Evolutionary conservation across 305 asterid genomes (phyloP), one percentile per base, ranked within the genome.

Genomic region (Vinca major): DNA sequence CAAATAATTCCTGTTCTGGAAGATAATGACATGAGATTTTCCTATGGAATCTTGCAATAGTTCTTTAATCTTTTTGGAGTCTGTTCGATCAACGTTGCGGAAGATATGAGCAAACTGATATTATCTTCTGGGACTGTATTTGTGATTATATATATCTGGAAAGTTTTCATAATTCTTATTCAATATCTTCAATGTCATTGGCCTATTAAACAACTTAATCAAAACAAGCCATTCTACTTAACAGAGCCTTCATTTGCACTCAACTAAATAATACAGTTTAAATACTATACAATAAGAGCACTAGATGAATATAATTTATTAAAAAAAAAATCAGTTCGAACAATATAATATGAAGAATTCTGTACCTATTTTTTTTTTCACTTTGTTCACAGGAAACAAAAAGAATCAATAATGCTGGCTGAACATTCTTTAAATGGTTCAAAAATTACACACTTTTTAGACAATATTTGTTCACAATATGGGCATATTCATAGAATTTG

Each of bases 401-500:
- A 20, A 45, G 20, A 16, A 26, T 26, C 33, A 26, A 14, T 7
- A 2, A 1, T 41, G 54, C 60, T 63, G 63, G 63, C 49, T 44
- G 36, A 52, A 53, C 37, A 63, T 9, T 43, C 50, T 44, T 45
- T 33, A 43, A 55, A 63, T 6, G 36, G 62, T 55, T 63, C 26
- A 44, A 5, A 26, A 26, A 26, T 3, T 26, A 54, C 40, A 12
- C 14, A 13, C 17, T 55, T 53, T 63, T 16, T 58, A 14, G 21
- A 63, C 48, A 55, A 50, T n/a, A 64, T 14, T n/a, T 48, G 50
- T 47, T 58, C 66, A 10, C 36, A 63, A 63, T 26, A 62, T 26
- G 33, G 33, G 33, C 33, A 26, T 26, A 26, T 52, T 45, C 9
- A 44, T 64, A 54, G 37, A 52, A 36, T 49, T 69, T 19, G 54